A percentile compares a stretch with the other conserved stretches of the same genome.
phyloP scores from a whole-genome alignment of 345 rosid genomes.

The Erucastrum elatum region DNA sequence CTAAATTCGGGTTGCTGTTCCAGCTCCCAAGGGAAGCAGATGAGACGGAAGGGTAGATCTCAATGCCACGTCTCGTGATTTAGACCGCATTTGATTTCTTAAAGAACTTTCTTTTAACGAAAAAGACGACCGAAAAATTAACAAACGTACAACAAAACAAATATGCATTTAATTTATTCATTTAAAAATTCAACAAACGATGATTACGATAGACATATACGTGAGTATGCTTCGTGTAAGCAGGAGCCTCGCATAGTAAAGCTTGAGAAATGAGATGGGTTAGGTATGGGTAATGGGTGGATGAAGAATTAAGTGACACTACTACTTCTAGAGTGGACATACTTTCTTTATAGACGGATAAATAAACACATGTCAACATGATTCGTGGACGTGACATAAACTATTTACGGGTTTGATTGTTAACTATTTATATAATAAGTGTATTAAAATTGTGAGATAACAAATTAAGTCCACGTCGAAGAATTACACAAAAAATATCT shows the following conservation, averaged over 20 bases:
- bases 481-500: no score
- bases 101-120: not conserved
- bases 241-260: not conserved
- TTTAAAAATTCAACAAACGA: not conserved
- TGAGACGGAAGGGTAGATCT: not conserved
- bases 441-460: no score
- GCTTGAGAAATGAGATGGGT: not conserved
- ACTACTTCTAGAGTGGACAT: not conserved
- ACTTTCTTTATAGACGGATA: not conserved
- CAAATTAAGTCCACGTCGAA: no score
- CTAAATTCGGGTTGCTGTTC: not conserved
- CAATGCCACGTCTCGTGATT: constrained; percentile 1
- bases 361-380: not conserved
- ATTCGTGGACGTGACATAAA: not conserved
- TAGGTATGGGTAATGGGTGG: not conserved
- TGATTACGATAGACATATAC: not conserved
- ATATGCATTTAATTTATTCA: not conserved
- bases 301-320: not conserved
- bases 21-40: not conserved
- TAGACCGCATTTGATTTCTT: not conserved
- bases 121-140: not conserved
- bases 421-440: not conserved
- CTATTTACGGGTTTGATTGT: not conserved
- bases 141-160: not conserved
- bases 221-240: constrained; percentile 15